A percentile compares a stretch with the other conserved stretches of the same genome.
phyloP scores from a whole-genome alignment of 1,139 yeast genomes.

The Kodamaea derodonti region DNA sequence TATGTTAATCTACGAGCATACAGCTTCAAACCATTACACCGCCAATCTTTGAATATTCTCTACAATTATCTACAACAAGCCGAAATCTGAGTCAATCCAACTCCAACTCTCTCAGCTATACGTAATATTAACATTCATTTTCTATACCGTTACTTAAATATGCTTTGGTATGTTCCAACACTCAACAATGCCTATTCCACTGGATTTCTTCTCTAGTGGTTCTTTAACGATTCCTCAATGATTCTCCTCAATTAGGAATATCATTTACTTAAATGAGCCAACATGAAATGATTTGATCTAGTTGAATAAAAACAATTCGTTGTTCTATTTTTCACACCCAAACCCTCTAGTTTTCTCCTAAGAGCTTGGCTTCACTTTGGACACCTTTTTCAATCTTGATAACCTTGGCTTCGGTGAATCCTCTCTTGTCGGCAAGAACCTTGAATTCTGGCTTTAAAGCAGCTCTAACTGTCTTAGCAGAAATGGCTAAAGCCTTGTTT shows the following conservation, averaged over 20 bases:
- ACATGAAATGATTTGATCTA: not conserved
- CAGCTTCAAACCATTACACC: too few relatives aligned
- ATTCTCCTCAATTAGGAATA: too few relatives aligned
- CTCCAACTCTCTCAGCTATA: too few relatives aligned
- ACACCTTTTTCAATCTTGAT: conserved; percentile 72
- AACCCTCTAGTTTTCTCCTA: conserved; percentile 19
- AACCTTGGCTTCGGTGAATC: conserved; percentile 69
- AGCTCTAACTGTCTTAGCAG: conserved; percentile 85
- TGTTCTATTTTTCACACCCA: conserved; percentile 4
- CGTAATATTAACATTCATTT: not conserved
- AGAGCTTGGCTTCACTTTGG: conserved; percentile 33
- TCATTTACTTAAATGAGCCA: too few relatives aligned
- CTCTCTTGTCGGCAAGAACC: conserved; percentile 73
- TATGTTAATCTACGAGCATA: too few relatives aligned
- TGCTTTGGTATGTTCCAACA: too few relatives aligned
- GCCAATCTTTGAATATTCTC: too few relatives aligned
- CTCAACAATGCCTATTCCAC: too few relatives aligned
- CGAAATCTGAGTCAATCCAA: too few relatives aligned
- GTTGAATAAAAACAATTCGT: not conserved
- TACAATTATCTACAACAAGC: too few relatives aligned
- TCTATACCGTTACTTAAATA: not conserved
- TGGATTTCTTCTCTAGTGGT: too few relatives aligned
- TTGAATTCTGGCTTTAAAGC: conserved; percentile 87
- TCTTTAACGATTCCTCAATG: too few relatives aligned
- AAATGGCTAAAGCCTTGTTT: conserved; percentile 87